Evolutionary conservation across 352 stramenopile genomes (phyloP), one percentile per base, ranked within the genome.

Genomic region (Phytophthora niederhauseri): DNA sequence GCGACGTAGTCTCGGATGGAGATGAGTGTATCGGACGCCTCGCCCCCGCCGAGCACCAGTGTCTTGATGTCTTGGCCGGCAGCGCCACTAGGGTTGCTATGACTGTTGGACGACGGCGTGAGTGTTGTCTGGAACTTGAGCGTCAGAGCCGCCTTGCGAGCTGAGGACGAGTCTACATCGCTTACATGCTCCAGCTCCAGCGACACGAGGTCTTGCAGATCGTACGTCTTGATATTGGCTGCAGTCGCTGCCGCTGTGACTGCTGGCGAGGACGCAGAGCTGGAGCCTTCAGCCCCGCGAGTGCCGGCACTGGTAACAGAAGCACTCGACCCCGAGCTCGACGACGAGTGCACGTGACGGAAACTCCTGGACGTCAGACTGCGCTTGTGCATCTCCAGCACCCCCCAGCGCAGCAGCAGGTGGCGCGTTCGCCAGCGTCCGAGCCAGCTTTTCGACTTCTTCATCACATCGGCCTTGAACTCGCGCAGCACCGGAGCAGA

Each of bases 401-500:
- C 67, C 26, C 78, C 75, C 77, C 81, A 91, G 12, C 79, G 78
- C 6, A 92, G 58, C 15, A 82, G 60, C 45, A 91, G 28, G 8
- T 80, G 73, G 0, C 81, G 72, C 11, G 73, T 71, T 19, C 82
- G 77, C 82, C 85, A 89, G 3, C 84, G 73, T 20, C 79, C 81
- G 26, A 91, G 70, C 84, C 84, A 93, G 59, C 80, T 85, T 20
- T 86, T 78, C 34, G 77, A 89, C 31, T 90, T 91, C 66, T 91
- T 90, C 28, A 84, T 41, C 26, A 93, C 80, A 17, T 93, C 77
- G 0, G 69, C 55, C 12, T 76, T 64, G 49, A 87, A 90, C 19
- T 88, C 80, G 5, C 56, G 51, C 45, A 87, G 61, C 24, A 90
- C 50, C 0, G 74, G 62, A 1, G 70, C 20, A 6, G 53, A 43